A percentile compares a stretch with the other conserved stretches of the same genome.
Conservation (phyloP, 73 alveolate species). For the Symbiodinium pilosum region DNA sequence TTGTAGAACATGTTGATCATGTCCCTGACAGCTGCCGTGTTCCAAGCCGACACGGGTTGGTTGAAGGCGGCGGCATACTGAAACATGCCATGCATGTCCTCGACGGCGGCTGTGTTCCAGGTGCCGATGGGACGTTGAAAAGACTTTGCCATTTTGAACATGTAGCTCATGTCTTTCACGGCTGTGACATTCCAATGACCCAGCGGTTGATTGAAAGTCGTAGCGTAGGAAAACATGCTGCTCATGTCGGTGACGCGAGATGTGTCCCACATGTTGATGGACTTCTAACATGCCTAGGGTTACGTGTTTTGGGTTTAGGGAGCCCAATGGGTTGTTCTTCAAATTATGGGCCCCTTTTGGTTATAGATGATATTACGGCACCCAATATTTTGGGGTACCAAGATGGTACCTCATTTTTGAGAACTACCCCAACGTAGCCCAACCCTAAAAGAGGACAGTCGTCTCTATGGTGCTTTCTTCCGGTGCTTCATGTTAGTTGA, state of each 20-base stretch:
- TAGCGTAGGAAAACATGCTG: not conserved
- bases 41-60: not conserved
- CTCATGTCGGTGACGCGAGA: not conserved
- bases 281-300: not conserved
- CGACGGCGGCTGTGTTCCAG: not conserved
- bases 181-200: not conserved
- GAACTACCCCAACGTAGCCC: no score
- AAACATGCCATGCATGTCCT: slow-evolving; percentile 24
- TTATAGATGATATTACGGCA: no score
- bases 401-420: no score
- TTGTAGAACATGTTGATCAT: slow-evolving; percentile 21
- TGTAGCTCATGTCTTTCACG: slow-evolving; percentile 3
- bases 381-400: no score
- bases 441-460: no score
- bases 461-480: no score
- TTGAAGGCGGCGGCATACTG: not conserved
- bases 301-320: not conserved
- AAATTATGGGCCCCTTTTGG: no score
- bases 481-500: no score
- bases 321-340: no score
- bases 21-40: not conserved
- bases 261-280: not conserved
- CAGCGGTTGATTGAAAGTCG: not conserved
- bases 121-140: slow-evolving; percentile 2
- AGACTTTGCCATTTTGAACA: not conserved